These are phyloP conservation scores for Kazachstania kunashirensis DNA, from an alignment of 805 yeast genomes.

Conservation along the genomic window DNA sequence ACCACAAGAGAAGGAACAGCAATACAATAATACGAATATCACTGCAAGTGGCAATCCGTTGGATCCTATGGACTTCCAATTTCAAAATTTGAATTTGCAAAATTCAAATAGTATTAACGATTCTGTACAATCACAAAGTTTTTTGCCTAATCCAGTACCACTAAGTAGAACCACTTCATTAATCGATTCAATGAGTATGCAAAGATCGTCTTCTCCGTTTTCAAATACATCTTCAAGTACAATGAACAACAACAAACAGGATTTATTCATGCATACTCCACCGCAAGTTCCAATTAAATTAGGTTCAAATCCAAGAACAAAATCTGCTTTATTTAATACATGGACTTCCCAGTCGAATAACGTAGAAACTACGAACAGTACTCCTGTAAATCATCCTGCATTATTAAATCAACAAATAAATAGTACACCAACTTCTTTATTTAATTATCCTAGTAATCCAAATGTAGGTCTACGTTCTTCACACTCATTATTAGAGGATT, in stretches of 20 bases:
- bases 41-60: too few relatives aligned
- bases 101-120: too few relatives aligned
- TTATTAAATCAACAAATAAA: too few relatives aligned
- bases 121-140: too few relatives aligned
- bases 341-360: background rate
- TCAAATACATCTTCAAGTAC: constrained; percentile 9
- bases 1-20: too few relatives aligned
- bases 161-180: constrained; percentile 16
- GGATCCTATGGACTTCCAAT: constrained; percentile 11
- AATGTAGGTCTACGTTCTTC: background rate
- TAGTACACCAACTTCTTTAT: too few relatives aligned
- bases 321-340: background rate
- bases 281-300: background rate
- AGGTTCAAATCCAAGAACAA: too few relatives aligned
- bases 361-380: background rate
- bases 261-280: background rate
- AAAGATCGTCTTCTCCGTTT: constrained; percentile 13
- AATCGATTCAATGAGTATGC: constrained; percentile 22
- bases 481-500: too few relatives aligned
- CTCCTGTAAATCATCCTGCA: background rate
- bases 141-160: constrained; percentile 3
- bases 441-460: too few relatives aligned
- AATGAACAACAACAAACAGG: too few relatives aligned
- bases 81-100: constrained; percentile 2
- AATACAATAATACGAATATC: too few relatives aligned